phyloP scores from a whole-genome alignment of 2,329 filamentous ascomycete species.

The Biscogniauxia marginata region DNA sequence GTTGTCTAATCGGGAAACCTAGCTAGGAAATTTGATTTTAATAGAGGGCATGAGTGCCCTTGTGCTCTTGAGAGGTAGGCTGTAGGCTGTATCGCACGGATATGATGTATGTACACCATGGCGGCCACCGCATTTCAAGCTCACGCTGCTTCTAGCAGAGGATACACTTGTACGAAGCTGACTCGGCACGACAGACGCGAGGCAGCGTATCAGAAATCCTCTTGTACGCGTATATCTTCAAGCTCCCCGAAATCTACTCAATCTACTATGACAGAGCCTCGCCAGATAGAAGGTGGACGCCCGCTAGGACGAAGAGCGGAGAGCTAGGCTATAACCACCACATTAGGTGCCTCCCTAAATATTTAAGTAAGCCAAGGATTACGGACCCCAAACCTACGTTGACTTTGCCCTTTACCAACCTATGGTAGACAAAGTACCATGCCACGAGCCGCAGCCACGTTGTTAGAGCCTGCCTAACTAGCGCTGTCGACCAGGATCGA shows the following conservation, averaged over 20 bases:
- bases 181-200: not conserved
- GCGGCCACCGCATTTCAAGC: not conserved
- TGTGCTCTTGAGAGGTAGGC: not conserved
- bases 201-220: not conserved
- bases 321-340: not conserved
- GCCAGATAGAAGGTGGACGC: too few species aligned
- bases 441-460: not conserved
- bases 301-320: not conserved
- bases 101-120: too few species aligned
- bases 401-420: not conserved
- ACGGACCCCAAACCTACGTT: not conserved
- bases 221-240: too few species aligned
- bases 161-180: not conserved
- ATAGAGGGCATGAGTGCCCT: not conserved
- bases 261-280: not conserved
- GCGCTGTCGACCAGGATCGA: not conserved
- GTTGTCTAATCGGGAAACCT: not conserved
- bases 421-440: not conserved
- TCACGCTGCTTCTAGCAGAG: not conserved
- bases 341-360: not conserved
- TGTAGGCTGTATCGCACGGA: not conserved
- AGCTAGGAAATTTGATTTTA: not conserved
- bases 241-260: too few species aligned
- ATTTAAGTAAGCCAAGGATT: not conserved
- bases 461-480: not conserved